phyloP scores from a whole-genome alignment of 2,329 filamentous ascomycete species.

The Penicillium sp. region DNA sequence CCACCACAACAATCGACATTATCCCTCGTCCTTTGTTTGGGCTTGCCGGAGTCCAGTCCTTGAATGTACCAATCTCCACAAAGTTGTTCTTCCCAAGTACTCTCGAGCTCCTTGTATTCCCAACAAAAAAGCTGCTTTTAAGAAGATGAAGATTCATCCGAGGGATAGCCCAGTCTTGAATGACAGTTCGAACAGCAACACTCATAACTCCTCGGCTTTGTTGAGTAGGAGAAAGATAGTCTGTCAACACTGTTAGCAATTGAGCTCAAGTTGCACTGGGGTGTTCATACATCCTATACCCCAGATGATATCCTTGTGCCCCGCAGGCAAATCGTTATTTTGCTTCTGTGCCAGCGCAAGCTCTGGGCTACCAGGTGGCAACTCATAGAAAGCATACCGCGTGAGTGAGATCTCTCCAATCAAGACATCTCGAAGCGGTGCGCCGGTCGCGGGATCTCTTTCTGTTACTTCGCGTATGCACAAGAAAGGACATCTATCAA shows the following conservation, averaged over 20 bases:
- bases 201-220: conserved; percentile 35
- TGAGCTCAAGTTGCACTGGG: not conserved
- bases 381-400: conserved; percentile 29
- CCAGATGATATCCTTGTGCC: conserved; percentile 29
- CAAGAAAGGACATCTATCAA: conserved; percentile 25
- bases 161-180: conserved; percentile 30
- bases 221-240: conserved; percentile 26
- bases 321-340: conserved; percentile 23
- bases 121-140: conserved; percentile 23
- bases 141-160: conserved; percentile 29
- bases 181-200: conserved; percentile 21
- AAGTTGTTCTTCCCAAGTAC: conserved; percentile 35
- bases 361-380: conserved; percentile 18
- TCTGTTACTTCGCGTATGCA: conserved; percentile 21
- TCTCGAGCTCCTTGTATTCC: conserved; percentile 27
- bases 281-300: conserved; percentile 22
- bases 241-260: conserved; percentile 10
- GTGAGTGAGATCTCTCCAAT: conserved; percentile 27
- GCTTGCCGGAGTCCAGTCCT: conserved; percentile 19
- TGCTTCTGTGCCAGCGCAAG: conserved; percentile 10
- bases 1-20: conserved; percentile 21
- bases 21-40: conserved; percentile 19
- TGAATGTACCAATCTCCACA: conserved; percentile 14
- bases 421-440: conserved; percentile 15
- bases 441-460: conserved; percentile 4